Evolutionary conservation across 2,329 filamentous ascomycete genomes (phyloP).

Genomic region (Beauveria sp.): DNA sequence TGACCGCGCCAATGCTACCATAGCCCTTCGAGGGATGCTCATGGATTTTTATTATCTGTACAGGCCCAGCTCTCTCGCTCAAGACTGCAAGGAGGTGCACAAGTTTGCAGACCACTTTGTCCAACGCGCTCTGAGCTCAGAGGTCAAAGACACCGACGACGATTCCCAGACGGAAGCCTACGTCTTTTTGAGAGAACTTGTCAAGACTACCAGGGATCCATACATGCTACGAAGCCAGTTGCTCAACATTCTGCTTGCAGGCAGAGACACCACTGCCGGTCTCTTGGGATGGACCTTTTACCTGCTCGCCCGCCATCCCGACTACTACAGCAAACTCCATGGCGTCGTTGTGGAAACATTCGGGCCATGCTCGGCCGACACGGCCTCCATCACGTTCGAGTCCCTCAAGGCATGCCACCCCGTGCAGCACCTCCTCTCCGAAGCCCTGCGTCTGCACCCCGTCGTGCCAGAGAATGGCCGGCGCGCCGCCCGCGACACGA

Average conservation of each 20-base stretch:
- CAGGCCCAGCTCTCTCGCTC: not conserved
- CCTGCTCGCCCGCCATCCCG: slow-evolving; percentile 13
- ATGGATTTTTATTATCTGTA: slow-evolving; percentile 6
- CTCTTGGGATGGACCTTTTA: slow-evolving; percentile 18
- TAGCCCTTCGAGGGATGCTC: slow-evolving; percentile 6
- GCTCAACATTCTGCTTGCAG: slow-evolving; percentile 16
- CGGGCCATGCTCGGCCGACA: not conserved
- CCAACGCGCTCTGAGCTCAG: not conserved
- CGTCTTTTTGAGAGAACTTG: slow-evolving; percentile 16
- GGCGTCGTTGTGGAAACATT: not conserved
- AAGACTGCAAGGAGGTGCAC: not conserved
- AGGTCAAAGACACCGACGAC: not conserved
- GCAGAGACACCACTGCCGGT: slow-evolving; percentile 19
- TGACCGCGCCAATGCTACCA: slow-evolving; percentile 10
- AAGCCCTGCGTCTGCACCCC: slow-evolving; percentile 25
- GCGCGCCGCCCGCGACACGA: slow-evolving; percentile 22
- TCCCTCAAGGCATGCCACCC: not conserved
- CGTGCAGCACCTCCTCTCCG: slow-evolving; percentile 17
- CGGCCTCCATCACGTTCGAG: not conserved
- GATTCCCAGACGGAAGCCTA: slow-evolving; percentile 5
- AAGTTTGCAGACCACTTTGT: slow-evolving; percentile 14
- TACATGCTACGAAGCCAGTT: slow-evolving; percentile 12
- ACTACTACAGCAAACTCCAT: not conserved
- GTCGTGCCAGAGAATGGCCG: slow-evolving; percentile 27
- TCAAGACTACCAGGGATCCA: slow-evolving; percentile 11